Evolutionary conservation across 208 protist species (phyloP), one percentile per base, ranked within the genome.

Genomic region (Crithidia thermophila): DNA sequence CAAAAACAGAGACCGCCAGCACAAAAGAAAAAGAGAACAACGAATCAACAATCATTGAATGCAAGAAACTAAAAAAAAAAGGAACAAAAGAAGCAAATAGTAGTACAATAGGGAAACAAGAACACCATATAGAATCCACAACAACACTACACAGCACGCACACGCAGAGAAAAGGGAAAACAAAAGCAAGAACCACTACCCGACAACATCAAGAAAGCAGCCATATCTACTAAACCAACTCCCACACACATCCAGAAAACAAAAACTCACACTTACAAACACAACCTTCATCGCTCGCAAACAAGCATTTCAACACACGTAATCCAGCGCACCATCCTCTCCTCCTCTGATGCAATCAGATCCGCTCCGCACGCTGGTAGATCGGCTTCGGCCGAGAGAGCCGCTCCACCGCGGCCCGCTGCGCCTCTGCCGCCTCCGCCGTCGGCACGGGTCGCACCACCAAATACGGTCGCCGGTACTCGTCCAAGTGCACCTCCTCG

Each of bases 401-500:
- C 9, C 88, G 74, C 47, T 86, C 68, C 37, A 85, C 57, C 7
- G 80, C 53, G n/a, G 45, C 25, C 20, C 74, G 66, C 70, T 91
- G 85, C 34, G 79, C 78, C 51, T 56, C 57, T 14, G 81, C 84
- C 6, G 73, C 84, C 25, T 67, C 77, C 4, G 84, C 77, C 36
- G 30, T 56, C 9, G 78, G 89, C 20, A 94, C 67, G 8, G 79
- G 72, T 3, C 81, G 81, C 3, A 92, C 77, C 9, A 91, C 55
- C 30, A 94, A 49, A 77, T 94, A 94, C 61, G 89, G 89, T 28
- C 80, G 70, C 31, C 68, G 53, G 45, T 85, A 53, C 40, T 94
- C 89, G 68, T 94, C 89, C 6, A 92, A 57, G 23, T 82, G 75
- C 9, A 94, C 70, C 65, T 94, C 85, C 63, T 94, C 77, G 10